Evolutionary conservation across 2,329 filamentous ascomycete genomes (phyloP).

Genomic region (Phoma sp.): DNA sequence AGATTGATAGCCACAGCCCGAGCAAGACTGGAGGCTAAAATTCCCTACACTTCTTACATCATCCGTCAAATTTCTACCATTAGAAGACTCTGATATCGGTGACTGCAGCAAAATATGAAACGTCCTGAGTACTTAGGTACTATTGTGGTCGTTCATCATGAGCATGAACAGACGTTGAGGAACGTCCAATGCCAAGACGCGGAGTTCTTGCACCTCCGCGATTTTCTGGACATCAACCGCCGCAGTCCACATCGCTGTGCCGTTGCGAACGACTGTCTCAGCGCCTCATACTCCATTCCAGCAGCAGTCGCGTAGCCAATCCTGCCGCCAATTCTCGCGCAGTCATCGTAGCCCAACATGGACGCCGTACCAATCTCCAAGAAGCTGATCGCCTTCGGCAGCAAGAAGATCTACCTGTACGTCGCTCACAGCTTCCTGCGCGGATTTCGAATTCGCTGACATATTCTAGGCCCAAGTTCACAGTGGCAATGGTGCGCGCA

Average conservation of each 20-base stretch:
- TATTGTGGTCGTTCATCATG: too few species aligned
- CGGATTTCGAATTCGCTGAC: slow-evolving; percentile 11
- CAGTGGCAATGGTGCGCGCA: slow-evolving; percentile 77
- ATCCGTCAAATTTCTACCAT: too few species aligned
- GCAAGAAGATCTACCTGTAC: slow-evolving; percentile 58
- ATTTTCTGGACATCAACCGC: slow-evolving; percentile 15
- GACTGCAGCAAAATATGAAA: too few species aligned
- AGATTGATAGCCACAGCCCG: too few species aligned
- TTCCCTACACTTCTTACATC: too few species aligned
- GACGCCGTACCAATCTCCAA: slow-evolving; percentile 40
- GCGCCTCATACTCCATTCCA: background rate
- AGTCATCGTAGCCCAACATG: slow-evolving; percentile 23
- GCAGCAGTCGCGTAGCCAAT: background rate
- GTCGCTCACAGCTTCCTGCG: slow-evolving; percentile 14
- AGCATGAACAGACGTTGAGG: background rate
- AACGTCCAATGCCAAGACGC: slow-evolving; percentile 6
- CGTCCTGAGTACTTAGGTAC: too few species aligned
- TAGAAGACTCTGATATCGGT: too few species aligned
- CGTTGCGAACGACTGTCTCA: slow-evolving; percentile 1
- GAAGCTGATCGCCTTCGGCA: slow-evolving; percentile 47
- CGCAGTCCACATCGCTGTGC: slow-evolving; percentile 8
- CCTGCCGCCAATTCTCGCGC: background rate
- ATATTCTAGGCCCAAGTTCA: slow-evolving; percentile 73
- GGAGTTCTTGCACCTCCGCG: slow-evolving; percentile 15
- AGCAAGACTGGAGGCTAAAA: too few species aligned